phyloP scores from a whole-genome alignment of 148 eudicot species.

The Dianthus caryophyllus region DNA sequence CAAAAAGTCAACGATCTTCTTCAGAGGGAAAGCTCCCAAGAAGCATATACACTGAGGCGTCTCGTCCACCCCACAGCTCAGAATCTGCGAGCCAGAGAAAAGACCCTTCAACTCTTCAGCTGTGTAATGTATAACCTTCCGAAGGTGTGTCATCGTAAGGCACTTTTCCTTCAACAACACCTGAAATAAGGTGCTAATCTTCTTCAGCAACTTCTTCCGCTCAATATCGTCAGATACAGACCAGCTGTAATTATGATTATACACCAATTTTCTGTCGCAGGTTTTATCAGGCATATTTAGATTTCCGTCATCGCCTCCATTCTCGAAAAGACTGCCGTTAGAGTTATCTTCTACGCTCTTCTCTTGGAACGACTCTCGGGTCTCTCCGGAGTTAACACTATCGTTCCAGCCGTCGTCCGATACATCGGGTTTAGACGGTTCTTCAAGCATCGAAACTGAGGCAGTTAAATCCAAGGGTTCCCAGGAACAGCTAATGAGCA shows the following conservation, averaged over 20 bases:
- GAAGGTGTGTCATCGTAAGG: slow-evolving; percentile 71
- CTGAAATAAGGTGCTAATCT: slow-evolving; percentile 49
- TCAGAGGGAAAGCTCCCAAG: slow-evolving; percentile 63
- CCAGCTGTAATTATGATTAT: slow-evolving; percentile 49
- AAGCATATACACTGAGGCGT: slow-evolving; percentile 86
- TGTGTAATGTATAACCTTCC: slow-evolving; percentile 59
- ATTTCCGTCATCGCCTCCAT: slow-evolving; percentile 29
- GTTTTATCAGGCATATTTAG: slow-evolving; percentile 40
- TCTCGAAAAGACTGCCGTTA: slow-evolving; percentile 32
- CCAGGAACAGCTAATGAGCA: slow-evolving; percentile 77
- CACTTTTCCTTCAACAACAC: slow-evolving; percentile 57
- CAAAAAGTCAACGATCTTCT: slow-evolving; percentile 57
- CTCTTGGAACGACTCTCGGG: slow-evolving; percentile 44
- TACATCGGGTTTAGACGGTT: slow-evolving; percentile 37
- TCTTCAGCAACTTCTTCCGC: slow-evolving; percentile 75
- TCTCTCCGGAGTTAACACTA: slow-evolving; percentile 42
- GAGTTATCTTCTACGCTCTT: slow-evolving; percentile 35
- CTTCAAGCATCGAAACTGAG: slow-evolving; percentile 53
- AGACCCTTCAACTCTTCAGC: slow-evolving; percentile 66
- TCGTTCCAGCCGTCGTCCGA: slow-evolving; percentile 41
- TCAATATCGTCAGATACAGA: slow-evolving; percentile 72
- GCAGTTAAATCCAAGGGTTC: slow-evolving; percentile 77
- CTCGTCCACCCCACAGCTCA: slow-evolving; percentile 58
- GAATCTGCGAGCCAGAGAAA: slow-evolving; percentile 66
- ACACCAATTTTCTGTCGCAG: slow-evolving; percentile 40